phyloP scores from a whole-genome alignment of 2,329 filamentous ascomycete genomes.

The Beauveria varroae region DNA sequence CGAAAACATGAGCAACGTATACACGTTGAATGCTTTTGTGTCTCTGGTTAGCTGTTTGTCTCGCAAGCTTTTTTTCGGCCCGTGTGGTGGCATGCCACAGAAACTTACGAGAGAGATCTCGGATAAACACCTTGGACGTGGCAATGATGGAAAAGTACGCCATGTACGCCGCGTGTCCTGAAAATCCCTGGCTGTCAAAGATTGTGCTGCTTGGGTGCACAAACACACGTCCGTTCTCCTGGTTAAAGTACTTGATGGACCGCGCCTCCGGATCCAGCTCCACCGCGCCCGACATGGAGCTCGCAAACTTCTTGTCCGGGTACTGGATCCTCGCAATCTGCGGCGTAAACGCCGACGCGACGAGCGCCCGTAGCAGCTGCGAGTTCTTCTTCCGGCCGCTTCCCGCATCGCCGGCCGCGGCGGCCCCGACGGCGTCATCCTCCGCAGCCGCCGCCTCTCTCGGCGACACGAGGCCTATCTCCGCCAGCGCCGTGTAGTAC shows the following conservation, averaged over 20 bases:
- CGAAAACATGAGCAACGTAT: slow-evolving; percentile 79
- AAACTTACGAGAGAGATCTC: slow-evolving; percentile 76
- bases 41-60: slow-evolving; percentile 9
- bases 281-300: slow-evolving; percentile 79
- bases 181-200: slow-evolving; percentile 74
- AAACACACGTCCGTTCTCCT: slow-evolving; percentile 81
- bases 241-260: slow-evolving; percentile 87
- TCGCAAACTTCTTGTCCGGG: slow-evolving; percentile 91
- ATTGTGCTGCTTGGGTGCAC: slow-evolving; percentile 84
- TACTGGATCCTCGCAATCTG: slow-evolving; percentile 90
- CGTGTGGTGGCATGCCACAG: not conserved
- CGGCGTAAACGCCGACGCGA: slow-evolving; percentile 69
- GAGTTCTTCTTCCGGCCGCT: slow-evolving; percentile 22
- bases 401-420: slow-evolving; percentile 23
- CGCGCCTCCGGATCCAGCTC: slow-evolving; percentile 88
- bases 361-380: slow-evolving; percentile 58
- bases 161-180: slow-evolving; percentile 68
- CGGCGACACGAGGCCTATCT: slow-evolving; percentile 67
- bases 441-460: slow-evolving; percentile 24
- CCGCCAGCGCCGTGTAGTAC: slow-evolving; percentile 77
- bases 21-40: slow-evolving; percentile 70
- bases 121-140: slow-evolving; percentile 84
- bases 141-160: slow-evolving; percentile 89
- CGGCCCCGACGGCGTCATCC: slow-evolving; percentile 15
- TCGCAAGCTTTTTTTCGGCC: not conserved